Evolutionary conservation across 164 flowering plant genomes (phyloP).

Genomic region (Taxillus chinensis): DNA sequence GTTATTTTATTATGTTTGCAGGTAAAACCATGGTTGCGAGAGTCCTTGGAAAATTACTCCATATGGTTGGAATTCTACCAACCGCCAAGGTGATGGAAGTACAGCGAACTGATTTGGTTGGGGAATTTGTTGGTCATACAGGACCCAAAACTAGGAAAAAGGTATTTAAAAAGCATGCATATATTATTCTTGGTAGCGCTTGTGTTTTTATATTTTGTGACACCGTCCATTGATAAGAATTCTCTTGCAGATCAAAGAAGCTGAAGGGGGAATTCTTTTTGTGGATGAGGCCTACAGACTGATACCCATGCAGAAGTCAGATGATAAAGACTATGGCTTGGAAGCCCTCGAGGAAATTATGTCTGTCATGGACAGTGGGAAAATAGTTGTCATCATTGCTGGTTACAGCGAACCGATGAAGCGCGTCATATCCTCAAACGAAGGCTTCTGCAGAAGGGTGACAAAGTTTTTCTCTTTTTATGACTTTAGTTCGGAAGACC

Average conservation of each 20-base stretch:
- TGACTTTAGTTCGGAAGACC: constrained; percentile 61
- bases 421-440: constrained; percentile 77
- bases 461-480: constrained; percentile 84
- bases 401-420: constrained; percentile 94
- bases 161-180: constrained; percentile 25
- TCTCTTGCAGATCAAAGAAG: constrained; percentile 70
- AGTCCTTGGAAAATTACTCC: constrained; percentile 75
- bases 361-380: constrained; percentile 97
- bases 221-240: background rate
- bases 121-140: constrained; percentile 98
- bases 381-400: constrained; percentile 90
- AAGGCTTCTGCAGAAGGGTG: constrained; percentile 93
- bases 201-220: no score
- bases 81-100: constrained; percentile 95
- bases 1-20: constrained; percentile 10
- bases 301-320: constrained; percentile 88
- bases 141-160: constrained; percentile 98
- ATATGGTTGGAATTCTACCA: constrained; percentile 94
- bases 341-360: constrained; percentile 98
- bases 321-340: constrained; percentile 92
- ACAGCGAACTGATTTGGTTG: constrained; percentile 95
- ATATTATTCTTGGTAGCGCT: no score
- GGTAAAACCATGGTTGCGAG: constrained; percentile 98
- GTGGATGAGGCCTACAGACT: constrained; percentile 96
- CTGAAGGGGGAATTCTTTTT: constrained; percentile 96